Evolutionary conservation across 345 rosid species (phyloP).

Genomic region (Gossypium mustelinum): DNA sequence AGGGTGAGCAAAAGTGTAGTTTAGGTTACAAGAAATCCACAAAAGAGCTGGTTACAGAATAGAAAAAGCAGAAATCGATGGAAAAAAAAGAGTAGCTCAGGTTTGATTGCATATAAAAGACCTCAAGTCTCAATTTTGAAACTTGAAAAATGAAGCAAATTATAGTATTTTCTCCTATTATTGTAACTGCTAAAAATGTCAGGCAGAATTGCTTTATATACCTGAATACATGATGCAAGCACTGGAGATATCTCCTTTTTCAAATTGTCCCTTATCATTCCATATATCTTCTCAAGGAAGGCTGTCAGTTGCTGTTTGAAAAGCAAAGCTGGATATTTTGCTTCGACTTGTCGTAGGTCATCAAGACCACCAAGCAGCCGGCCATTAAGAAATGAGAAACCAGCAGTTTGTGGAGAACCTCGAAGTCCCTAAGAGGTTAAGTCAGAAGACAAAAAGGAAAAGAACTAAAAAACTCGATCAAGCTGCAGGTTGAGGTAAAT

Average conservation of each 20-base stretch:
- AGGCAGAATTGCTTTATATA: slow-evolving; percentile 15
- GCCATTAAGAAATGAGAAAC: slow-evolving; percentile 67
- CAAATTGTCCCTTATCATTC: slow-evolving; percentile 90
- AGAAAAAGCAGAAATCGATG: not conserved
- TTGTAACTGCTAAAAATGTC: not conserved
- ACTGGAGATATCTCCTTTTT: slow-evolving; percentile 90
- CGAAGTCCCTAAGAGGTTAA: slow-evolving; percentile 58
- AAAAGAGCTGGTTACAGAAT: not conserved
- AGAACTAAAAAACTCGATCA: slow-evolving; percentile 1
- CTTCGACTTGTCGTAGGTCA: slow-evolving; percentile 84
- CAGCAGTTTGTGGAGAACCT: slow-evolving; percentile 82
- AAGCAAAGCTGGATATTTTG: slow-evolving; percentile 89
- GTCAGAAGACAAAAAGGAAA: slow-evolving; percentile 8
- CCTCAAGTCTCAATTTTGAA: not conserved
- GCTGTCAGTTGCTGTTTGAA: slow-evolving; percentile 99
- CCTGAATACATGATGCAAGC: slow-evolving; percentile 93
- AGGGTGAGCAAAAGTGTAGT: not conserved
- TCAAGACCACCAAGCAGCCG: slow-evolving; percentile 61
- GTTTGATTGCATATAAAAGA: not conserved
- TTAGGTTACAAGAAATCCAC: not conserved
- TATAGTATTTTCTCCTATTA: not conserved
- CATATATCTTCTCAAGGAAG: slow-evolving; percentile 97
- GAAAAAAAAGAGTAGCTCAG: not conserved
- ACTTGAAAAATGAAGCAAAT: not conserved
- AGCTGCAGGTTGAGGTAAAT: slow-evolving; percentile 7